Conservation (phyloP, 225 moss, liverwort and hornwort species). For the Bryum argenteum region DNA sequence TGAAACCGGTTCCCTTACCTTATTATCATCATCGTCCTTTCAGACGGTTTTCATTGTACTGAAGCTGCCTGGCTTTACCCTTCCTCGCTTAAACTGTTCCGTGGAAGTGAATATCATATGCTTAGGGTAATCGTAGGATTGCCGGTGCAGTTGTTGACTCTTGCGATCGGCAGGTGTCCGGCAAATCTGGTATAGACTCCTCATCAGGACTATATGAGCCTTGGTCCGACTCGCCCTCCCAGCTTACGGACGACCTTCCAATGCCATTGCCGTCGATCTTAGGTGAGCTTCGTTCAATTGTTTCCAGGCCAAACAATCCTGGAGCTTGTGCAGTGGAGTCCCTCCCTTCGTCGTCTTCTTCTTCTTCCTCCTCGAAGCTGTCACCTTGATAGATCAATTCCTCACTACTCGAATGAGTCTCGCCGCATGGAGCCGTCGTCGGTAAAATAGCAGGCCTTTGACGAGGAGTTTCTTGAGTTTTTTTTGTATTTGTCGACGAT, state of each 20-base stretch:
- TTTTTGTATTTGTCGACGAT: slow-evolving; percentile 23
- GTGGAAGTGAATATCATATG: background rate
- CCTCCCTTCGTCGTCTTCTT: slow-evolving; percentile 42
- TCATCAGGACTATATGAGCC: slow-evolving; percentile 65
- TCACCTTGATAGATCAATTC: slow-evolving; percentile 47
- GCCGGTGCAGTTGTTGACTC: slow-evolving; percentile 4
- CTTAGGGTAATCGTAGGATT: background rate
- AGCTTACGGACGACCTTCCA: slow-evolving; percentile 18
- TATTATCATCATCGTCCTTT: background rate
- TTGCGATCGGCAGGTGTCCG: background rate
- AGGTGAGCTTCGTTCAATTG: slow-evolving; percentile 13
- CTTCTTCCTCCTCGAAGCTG: slow-evolving; percentile 44
- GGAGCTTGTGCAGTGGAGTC: slow-evolving; percentile 31
- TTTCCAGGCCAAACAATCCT: slow-evolving; percentile 13
- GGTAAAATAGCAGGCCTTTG: slow-evolving; percentile 3
- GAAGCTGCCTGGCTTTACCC: slow-evolving; percentile 4
- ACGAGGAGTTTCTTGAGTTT: slow-evolving; percentile 5
- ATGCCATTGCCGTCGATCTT: slow-evolving; percentile 7
- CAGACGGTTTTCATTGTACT: background rate
- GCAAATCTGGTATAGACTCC: slow-evolving; percentile 15
- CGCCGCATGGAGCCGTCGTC: slow-evolving; percentile 14
- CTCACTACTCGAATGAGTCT: slow-evolving; percentile 37
- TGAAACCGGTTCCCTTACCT: background rate
- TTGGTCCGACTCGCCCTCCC: slow-evolving; percentile 55
- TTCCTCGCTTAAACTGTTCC: background rate